These are phyloP conservation scores for Magnaporthales sp. DNA, from an alignment of 2,329 filamentous ascomycete genomes.

Conservation along the genomic window DNA sequence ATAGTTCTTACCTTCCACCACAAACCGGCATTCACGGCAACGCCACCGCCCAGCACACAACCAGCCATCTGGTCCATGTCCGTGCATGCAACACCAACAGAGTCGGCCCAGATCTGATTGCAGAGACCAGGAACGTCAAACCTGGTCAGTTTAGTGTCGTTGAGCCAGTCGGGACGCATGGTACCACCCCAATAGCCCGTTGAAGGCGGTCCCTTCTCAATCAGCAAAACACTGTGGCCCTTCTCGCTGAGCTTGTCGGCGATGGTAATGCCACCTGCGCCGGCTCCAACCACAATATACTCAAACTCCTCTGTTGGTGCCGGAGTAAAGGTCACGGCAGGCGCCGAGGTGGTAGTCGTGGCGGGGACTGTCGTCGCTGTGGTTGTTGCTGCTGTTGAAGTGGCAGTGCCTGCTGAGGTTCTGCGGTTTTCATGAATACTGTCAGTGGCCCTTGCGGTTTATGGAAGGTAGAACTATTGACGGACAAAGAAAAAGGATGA, in stretches of 20 bases:
- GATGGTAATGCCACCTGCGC: constrained; percentile 49
- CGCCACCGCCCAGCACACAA: constrained; percentile 52
- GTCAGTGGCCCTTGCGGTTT: not conserved
- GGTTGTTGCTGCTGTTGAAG: not conserved
- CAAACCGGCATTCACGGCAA: constrained; percentile 54
- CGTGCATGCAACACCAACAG: constrained; percentile 49
- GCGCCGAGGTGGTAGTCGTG: constrained; percentile 8
- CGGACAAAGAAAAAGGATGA: not conserved
- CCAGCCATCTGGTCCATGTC: constrained; percentile 61
- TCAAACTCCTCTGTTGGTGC: constrained; percentile 35
- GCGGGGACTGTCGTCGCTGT: constrained; percentile 11
- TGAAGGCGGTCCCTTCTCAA: constrained; percentile 45
- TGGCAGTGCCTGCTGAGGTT: constrained; percentile 6
- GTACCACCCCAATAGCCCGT: constrained; percentile 52
- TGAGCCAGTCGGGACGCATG: constrained; percentile 47
- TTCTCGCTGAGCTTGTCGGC: constrained; percentile 51
- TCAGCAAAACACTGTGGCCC: constrained; percentile 50
- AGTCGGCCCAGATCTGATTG: constrained; percentile 57
- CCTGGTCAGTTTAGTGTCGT: constrained; percentile 48
- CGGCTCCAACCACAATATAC: constrained; percentile 52
- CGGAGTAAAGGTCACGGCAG: constrained; percentile 1
- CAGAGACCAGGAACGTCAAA: constrained; percentile 59
- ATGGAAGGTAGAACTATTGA: not conserved
- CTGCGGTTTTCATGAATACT: constrained; percentile 3
- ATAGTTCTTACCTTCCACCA: constrained; percentile 40